Conservation (phyloP, 805 yeast species). For the Barnettozyma salicaria region DNA sequence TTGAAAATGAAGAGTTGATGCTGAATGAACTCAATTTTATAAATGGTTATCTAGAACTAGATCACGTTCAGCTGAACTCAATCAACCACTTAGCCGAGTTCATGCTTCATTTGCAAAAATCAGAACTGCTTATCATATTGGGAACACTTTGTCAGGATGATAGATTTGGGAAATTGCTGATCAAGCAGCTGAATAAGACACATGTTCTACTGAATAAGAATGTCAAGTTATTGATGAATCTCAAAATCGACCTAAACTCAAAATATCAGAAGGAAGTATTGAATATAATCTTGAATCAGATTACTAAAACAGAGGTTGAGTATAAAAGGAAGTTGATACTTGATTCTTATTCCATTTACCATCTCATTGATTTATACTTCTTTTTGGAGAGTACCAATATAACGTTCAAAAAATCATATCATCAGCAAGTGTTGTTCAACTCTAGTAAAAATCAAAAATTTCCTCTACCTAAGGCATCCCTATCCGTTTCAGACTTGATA, state of each 20-base stretch:
- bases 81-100: conserved; percentile 33
- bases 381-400: conserved; percentile 53
- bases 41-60: conserved; percentile 17
- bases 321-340: conserved; percentile 30
- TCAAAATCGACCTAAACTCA: conserved; percentile 16
- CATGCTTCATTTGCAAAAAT: conserved; percentile 41
- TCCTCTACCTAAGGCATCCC: conserved; percentile 31
- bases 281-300: conserved; percentile 8
- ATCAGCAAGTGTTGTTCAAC: conserved; percentile 61
- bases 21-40: conserved; percentile 18
- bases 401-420: conserved; percentile 54
- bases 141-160: conserved; percentile 36
- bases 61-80: conserved; percentile 18
- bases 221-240: conserved; percentile 12
- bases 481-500: conserved; percentile 23
- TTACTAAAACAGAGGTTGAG: conserved; percentile 15
- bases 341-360: conserved; percentile 41
- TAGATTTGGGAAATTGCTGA: conserved; percentile 10
- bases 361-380: conserved; percentile 47
- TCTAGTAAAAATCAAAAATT: conserved; percentile 45
- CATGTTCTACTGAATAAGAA: conserved; percentile 9
- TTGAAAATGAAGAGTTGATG: conserved; percentile 22
- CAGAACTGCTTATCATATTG: conserved; percentile 39
- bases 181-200: conserved; percentile 12
- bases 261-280: conserved; percentile 18